Base-by-base conservation (phyloP, 1,284 basidiomycete species). In the Malassezia restricta region DNA sequence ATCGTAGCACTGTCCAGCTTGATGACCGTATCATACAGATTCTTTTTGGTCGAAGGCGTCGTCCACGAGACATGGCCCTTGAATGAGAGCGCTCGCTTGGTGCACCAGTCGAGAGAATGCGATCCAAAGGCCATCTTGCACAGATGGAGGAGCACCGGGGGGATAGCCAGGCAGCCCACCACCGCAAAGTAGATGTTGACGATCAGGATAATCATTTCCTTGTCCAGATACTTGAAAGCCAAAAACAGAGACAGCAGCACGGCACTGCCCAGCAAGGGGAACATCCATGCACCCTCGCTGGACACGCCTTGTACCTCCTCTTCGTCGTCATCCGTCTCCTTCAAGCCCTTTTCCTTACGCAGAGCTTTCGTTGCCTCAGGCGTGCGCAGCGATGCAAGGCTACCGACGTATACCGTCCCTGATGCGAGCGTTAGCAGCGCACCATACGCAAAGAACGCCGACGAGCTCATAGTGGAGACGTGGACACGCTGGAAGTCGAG, bases 161-260 rank as follows among this genome's bases (percentile, higher is more conserved):
- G 57, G 30, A 72, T 61, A 5, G 65, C 66, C 32, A 64, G 49
- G 27, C 54, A 52, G 47, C 69, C 66, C 3, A 64, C 64, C 20
- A 68, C 43, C 40, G 58, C 68, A 63, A 72, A 72, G 53, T 72
- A 72, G 48, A 59, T 59, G 48, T 62, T 59, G 42, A 72, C 57
- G 15, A 72, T 48, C 32, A 64, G 29, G 49, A 71, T 64, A 45
- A 72, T 60, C 30, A 59, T 63, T 31, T 57, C 49, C 32, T 65
- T 65, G 59, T 72, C 63, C 33, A 71, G 55, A 48, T 65, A 69
- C 56, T 66, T 65, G 68, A 71, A 69, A 33, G 66, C 51, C 17
- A 71, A 38, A 38, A 62, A 72, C 32, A 72, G 57, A 6, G 62
- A 56, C 12, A 71, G 59, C 5, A 72, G 62, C 5, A 66, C 67